Conservation (phyloP, 1,284 basidiomycete species). For the Cryptococcus sp. region DNA sequence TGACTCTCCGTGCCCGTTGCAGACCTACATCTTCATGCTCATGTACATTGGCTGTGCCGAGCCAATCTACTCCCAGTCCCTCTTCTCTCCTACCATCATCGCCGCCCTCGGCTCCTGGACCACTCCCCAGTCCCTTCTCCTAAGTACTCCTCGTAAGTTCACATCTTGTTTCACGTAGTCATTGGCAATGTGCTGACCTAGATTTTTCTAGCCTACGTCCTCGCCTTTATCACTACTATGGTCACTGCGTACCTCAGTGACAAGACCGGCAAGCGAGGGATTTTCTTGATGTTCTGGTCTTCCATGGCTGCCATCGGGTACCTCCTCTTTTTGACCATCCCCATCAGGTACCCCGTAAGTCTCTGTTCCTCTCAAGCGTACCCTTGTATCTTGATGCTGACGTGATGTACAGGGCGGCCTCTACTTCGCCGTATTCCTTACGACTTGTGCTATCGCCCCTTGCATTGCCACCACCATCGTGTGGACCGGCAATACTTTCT, state of each 20-base stretch:
- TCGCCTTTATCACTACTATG: slow-evolving; percentile 54
- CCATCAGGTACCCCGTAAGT: slow-evolving; percentile 25
- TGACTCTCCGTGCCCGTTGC: not conserved
- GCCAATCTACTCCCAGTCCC: slow-evolving; percentile 43
- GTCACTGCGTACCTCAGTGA: slow-evolving; percentile 49
- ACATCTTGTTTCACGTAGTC: slow-evolving; percentile 5
- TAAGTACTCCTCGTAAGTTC: slow-evolving; percentile 46
- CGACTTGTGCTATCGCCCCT: slow-evolving; percentile 47
- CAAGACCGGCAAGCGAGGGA: slow-evolving; percentile 42
- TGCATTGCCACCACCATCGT: slow-evolving; percentile 52
- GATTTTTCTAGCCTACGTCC: slow-evolving; percentile 47
- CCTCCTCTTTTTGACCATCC: slow-evolving; percentile 47
- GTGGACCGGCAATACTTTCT: slow-evolving; percentile 51
- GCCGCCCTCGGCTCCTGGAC: slow-evolving; percentile 48
- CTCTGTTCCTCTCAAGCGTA: not conserved
- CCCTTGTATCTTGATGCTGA: not conserved
- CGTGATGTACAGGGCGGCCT: slow-evolving; percentile 31
- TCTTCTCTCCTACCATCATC: slow-evolving; percentile 52
- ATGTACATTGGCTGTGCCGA: slow-evolving; percentile 49
- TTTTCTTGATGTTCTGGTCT: slow-evolving; percentile 53
- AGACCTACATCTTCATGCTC: slow-evolving; percentile 30
- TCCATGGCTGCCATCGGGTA: slow-evolving; percentile 49
- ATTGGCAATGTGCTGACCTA: not conserved
- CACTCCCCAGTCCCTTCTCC: slow-evolving; percentile 47
- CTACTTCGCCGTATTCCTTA: slow-evolving; percentile 53